Percentiles rank a stretch among this genome's conserved stretches.
phyloP scores from a whole-genome alignment of 305 asterid species.

The Solanum hybrid region DNA sequence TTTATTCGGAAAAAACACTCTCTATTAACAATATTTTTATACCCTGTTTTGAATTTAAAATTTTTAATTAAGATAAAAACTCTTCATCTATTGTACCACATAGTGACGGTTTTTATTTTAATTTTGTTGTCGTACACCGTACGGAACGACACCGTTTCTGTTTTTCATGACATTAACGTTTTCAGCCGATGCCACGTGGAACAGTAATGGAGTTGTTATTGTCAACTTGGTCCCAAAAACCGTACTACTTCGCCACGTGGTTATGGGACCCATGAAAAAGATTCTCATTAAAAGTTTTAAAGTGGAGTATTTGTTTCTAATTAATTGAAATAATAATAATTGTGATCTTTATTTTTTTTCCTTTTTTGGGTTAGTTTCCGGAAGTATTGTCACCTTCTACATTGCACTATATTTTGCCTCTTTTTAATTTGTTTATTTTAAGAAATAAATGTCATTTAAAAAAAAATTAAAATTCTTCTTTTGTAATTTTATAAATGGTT shows the following conservation, averaged over 20 bases:
- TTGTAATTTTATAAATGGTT: too few species aligned
- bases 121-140: not conserved
- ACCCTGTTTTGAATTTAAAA: rapidly evolving
- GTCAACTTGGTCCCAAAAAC: not conserved
- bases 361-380: not conserved
- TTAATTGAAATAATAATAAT: too few species aligned
- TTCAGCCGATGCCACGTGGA: not conserved
- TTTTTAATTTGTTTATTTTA: too few species aligned
- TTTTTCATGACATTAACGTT: not conserved
- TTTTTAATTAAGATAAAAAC: too few species aligned
- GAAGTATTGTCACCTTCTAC: not conserved
- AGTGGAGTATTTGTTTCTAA: not conserved
- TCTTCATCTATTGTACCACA: too few species aligned
- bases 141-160: not conserved
- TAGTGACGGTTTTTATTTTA: too few species aligned
- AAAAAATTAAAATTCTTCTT: too few species aligned
- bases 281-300: not conserved
- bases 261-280: not conserved
- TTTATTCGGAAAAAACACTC: too few species aligned
- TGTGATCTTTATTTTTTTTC: not conserved
- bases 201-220: not conserved
- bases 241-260: not conserved
- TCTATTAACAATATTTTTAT: too few species aligned
- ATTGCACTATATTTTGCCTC: not conserved
- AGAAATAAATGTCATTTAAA: not conserved